phyloP scores from a whole-genome alignment of 768 basidiomycete species.

The Collybiopsis luxurians region DNA sequence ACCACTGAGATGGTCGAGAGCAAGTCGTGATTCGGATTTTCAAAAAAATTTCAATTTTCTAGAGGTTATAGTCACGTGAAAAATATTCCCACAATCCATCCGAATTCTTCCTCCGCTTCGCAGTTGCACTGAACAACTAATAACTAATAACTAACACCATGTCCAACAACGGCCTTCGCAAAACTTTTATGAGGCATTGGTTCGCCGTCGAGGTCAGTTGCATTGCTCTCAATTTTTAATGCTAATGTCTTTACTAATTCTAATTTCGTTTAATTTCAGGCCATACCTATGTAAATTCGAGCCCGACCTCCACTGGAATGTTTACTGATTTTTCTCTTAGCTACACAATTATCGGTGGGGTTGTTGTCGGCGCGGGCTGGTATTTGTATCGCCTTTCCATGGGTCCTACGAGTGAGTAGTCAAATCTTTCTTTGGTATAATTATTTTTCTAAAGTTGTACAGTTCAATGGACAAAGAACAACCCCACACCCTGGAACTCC shows the following conservation, averaged over 20 bases:
- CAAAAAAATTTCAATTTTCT: too few species aligned
- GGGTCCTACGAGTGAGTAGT: conserved; percentile 48
- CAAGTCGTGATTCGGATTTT: too few species aligned
- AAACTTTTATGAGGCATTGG: conserved; percentile 29
- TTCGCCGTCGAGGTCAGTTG: conserved; percentile 40
- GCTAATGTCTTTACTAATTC: not conserved
- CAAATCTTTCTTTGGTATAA: not conserved
- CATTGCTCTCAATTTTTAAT: not conserved
- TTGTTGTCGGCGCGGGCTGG: conserved; percentile 59
- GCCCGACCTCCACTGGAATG: too few species aligned
- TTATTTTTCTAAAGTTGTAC: not conserved
- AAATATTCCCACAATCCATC: too few species aligned
- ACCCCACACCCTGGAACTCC: conserved; percentile 89
- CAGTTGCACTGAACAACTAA: too few species aligned
- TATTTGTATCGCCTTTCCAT: conserved; percentile 65
- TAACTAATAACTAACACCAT: too few species aligned
- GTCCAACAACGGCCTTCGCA: not conserved
- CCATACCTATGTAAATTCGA: conserved; percentile 12
- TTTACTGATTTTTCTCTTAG: conserved; percentile 19
- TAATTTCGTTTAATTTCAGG: conserved; percentile 1
- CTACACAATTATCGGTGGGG: conserved; percentile 51
- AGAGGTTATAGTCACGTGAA: too few species aligned
- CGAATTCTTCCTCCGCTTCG: too few species aligned
- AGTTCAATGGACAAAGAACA: conserved; percentile 61
- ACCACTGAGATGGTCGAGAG: not conserved